These are phyloP conservation scores for Marchantia paleacea DNA, from an alignment of 225 moss, liverwort and hornwort species.

Conservation along the genomic window DNA sequence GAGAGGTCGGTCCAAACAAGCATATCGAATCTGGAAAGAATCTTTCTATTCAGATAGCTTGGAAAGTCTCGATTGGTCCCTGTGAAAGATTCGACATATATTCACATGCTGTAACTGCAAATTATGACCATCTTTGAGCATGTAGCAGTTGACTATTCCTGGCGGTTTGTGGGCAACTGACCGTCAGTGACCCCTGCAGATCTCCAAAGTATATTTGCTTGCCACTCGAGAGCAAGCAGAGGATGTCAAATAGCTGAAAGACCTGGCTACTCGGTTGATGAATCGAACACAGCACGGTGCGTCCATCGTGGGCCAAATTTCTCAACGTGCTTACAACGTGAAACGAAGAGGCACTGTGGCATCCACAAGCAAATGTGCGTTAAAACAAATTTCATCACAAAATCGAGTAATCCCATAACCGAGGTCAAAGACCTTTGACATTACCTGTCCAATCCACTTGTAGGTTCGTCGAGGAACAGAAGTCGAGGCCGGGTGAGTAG, in stretches of 20 bases:
- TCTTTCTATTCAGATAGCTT: no score
- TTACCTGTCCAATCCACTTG: slow-evolving; percentile 46
- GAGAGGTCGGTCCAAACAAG: not conserved
- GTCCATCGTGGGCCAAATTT: slow-evolving; percentile 19
- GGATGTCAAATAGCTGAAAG: slow-evolving; percentile 33
- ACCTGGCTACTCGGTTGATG: slow-evolving; percentile 46
- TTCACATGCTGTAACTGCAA: not conserved
- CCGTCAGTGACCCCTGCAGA: slow-evolving; percentile 12
- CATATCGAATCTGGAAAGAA: no score
- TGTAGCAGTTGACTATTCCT: no score
- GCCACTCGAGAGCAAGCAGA: slow-evolving; percentile 37
- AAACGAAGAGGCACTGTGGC: slow-evolving; percentile 33
- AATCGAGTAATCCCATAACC: not conserved
- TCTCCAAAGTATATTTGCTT: slow-evolving; percentile 33
- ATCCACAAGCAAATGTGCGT: not conserved
- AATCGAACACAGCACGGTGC: slow-evolving; percentile 36
- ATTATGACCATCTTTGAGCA: not conserved
- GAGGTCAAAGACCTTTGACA: not conserved
- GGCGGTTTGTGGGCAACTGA: not conserved
- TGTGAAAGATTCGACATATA: no score
- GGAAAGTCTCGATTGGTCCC: no score
- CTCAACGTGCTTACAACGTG: slow-evolving; percentile 34
- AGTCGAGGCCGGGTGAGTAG: slow-evolving; percentile 37
- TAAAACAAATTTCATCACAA: not conserved
- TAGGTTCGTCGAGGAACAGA: slow-evolving; percentile 46